Evolutionary conservation across 768 basidiomycete species (phyloP).

Genomic region (Neoboletus subvelutipes): DNA sequence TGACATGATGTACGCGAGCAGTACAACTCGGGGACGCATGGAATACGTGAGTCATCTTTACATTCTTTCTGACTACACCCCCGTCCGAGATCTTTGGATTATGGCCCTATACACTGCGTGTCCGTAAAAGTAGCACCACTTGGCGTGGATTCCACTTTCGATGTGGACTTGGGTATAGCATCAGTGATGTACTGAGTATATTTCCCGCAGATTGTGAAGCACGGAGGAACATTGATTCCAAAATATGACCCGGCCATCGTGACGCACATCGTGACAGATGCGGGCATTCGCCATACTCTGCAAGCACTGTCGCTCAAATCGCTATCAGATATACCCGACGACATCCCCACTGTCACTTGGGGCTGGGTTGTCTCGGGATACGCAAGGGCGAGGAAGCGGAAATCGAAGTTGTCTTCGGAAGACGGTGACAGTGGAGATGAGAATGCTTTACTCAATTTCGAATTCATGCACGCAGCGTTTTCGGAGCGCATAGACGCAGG

Average conservation of each 20-base stretch:
- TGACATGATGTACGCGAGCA: constrained; percentile 53
- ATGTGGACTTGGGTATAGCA: background rate
- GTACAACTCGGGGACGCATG: constrained; percentile 56
- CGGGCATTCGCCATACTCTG: constrained; percentile 27
- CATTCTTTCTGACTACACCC: background rate
- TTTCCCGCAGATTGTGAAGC: constrained; percentile 51
- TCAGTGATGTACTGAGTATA: constrained; percentile 3
- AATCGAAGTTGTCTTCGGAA: constrained; percentile 1
- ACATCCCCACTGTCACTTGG: constrained; percentile 67
- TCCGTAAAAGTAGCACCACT: no score
- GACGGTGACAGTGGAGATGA: constrained; percentile 3
- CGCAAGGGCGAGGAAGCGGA: constrained; percentile 20
- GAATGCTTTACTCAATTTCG: constrained; percentile 30
- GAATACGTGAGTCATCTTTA: constrained; percentile 48
- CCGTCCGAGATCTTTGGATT: background rate
- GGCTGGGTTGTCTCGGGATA: constrained; percentile 52
- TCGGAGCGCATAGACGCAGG: constrained; percentile 48
- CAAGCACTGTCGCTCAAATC: constrained; percentile 47
- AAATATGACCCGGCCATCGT: constrained; percentile 53
- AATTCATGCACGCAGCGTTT: constrained; percentile 50
- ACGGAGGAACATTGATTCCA: constrained; percentile 63
- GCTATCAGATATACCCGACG: constrained; percentile 57
- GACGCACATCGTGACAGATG: constrained; percentile 68
- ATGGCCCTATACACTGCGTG: no score
- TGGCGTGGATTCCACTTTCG: background rate